Evolutionary conservation across 768 basidiomycete genomes (phyloP), one percentile per base, ranked within the genome.

Genomic region (Nevesoporus exiguus): DNA sequence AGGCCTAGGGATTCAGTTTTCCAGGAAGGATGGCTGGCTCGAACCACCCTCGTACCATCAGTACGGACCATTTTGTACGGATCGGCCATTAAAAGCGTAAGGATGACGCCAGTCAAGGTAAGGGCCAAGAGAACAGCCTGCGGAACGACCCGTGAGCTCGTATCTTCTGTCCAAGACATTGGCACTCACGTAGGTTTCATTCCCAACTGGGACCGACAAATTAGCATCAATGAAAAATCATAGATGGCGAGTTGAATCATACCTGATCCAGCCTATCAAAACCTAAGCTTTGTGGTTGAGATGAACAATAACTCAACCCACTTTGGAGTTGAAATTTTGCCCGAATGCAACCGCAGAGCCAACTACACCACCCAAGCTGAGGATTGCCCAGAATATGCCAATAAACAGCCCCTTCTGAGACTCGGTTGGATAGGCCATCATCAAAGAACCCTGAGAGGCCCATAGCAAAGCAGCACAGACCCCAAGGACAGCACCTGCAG

Each of bases 121-220:
- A 93, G 78, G 55, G 85, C 73, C 46, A 93, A 73, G 72, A 93
- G 93, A 6, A 73, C 85, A 58, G 88, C 84, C 88, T 90, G n/a
- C n/a, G 34, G 36, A 21, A 41, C 37, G 43, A 22, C n/a, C 30
- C 10, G 17, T 52, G 25, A 54, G n/a, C n/a, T 42, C 15, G 7
- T n/a, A 1, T 7, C 3, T n/a, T 17, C 8, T 8, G 13, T 30
- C 10, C 31, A 11, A 15, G 17, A 14, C 49, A 41, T 22, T 64
- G 80, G 51, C 62, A 88, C 88, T 63, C 87, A 90, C 88, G 63
- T 91, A 91, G 49, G 89, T 91, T 30, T 81, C 83, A 61, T 88
- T 89, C n/a, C 76, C 73, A 37, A 90, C 89, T 84, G 42, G 34
- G n/a, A 31, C 17, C 39, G 21, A 49, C 9, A 17, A 24, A 42